A percentile compares a stretch with the other conserved stretches of the same genome.
Evolutionary conservation across 140 eudicot genomes (phyloP).

Genomic region (Anethum foeniculum): DNA sequence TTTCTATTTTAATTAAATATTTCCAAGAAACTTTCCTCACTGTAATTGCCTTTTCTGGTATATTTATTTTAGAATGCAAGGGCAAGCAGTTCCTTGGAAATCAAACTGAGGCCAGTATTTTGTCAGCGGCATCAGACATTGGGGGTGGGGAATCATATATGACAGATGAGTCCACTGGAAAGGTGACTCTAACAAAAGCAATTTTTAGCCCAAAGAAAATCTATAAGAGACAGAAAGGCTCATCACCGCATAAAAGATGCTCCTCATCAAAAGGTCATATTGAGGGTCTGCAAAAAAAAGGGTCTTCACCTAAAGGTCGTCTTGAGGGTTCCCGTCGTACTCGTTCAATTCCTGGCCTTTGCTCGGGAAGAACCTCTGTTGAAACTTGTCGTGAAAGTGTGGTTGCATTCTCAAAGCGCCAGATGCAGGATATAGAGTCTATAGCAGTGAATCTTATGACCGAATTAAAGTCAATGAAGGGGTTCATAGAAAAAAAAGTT

Average conservation of each 20-base stretch:
- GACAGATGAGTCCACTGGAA: conserved; percentile 13
- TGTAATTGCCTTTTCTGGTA: conserved; percentile 8
- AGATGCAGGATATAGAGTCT: conserved; percentile 73
- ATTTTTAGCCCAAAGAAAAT: conserved; percentile 21
- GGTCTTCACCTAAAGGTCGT: conserved; percentile 32
- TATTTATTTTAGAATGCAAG: conserved; percentile 46
- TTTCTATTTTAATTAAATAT: not conserved
- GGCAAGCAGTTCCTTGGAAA: conserved; percentile 38
- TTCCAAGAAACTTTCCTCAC: not conserved
- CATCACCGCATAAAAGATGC: conserved; percentile 34
- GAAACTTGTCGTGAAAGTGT: conserved; percentile 66
- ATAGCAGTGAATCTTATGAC: conserved; percentile 60
- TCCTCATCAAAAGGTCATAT: conserved; percentile 32
- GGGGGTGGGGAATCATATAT: conserved; percentile 6
- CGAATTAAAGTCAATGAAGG: conserved; percentile 75
- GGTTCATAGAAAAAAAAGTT: conserved; percentile 49
- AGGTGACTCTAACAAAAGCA: conserved; percentile 21
- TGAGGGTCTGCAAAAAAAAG: conserved; percentile 40
- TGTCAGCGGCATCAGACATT: conserved; percentile 22
- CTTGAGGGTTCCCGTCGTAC: conserved; percentile 50
- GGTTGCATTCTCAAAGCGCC: conserved; percentile 75
- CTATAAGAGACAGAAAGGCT: conserved; percentile 36
- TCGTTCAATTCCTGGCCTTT: conserved; percentile 47
- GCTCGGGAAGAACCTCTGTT: conserved; percentile 53
- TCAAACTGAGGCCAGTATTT: conserved; percentile 29